Conservation (phyloP, 257 asterid species). For the Gentiana straminea region DNA sequence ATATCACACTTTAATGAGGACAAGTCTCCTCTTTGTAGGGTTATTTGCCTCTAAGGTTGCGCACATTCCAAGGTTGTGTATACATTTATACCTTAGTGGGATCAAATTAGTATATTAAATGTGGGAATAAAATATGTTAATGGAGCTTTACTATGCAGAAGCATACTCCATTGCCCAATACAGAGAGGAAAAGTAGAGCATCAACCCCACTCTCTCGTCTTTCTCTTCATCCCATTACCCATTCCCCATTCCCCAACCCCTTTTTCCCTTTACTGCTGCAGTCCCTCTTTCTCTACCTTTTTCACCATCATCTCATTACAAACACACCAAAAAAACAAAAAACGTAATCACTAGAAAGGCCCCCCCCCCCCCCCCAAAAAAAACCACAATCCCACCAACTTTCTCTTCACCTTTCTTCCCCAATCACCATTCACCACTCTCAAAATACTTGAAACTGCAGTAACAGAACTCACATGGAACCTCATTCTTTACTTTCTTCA, state of each 20-base stretch:
- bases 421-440: not conserved
- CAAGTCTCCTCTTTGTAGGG: too few species aligned
- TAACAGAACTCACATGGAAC: slow-evolving; percentile 31
- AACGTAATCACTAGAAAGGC: slow-evolving; percentile 2
- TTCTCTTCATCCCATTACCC: not conserved
- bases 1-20: too few species aligned
- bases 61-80: too few species aligned
- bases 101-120: too few species aligned
- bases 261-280: not conserved
- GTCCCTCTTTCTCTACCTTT: not conserved
- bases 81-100: too few species aligned
- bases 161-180: too few species aligned
- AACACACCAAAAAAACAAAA: not conserved
- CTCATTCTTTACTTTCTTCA: slow-evolving; percentile 17
- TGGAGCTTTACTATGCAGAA: too few species aligned
- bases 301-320: not conserved
- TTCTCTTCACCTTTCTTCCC: slow-evolving; percentile 6
- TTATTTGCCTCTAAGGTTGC: too few species aligned
- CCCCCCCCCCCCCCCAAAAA: not conserved
- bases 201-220: slow-evolving; percentile 9
- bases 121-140: too few species aligned
- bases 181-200: slow-evolving; percentile 3
- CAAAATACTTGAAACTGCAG: not conserved
- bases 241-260: not conserved
- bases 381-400: slow-evolving; percentile 1